Evolutionary conservation across 257 asterid species (phyloP).

Genomic region (Solanum pimpinellifolium): DNA sequence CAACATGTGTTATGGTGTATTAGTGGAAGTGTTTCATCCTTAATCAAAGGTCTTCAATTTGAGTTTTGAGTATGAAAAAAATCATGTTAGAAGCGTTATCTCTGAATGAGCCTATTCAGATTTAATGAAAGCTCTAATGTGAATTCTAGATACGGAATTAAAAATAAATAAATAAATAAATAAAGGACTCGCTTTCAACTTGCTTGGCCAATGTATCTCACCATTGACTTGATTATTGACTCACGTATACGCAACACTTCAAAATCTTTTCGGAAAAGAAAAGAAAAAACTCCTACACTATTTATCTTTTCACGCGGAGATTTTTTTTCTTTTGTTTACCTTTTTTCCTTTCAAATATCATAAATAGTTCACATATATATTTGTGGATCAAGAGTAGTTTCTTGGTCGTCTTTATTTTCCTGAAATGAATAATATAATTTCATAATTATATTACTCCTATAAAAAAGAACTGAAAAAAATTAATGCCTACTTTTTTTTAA

Average conservation of each 20-base stretch:
- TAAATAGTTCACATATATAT: neutral
- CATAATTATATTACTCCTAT: neutral
- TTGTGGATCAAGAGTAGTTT: neutral
- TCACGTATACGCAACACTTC: neutral
- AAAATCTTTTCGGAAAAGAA: neutral
- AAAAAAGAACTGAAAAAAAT: neutral
- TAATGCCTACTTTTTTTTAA: neutral
- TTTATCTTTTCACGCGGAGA: neutral
- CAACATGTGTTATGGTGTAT: no score
- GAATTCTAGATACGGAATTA: accelerated
- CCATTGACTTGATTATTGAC: neutral
- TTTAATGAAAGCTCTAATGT: no score
- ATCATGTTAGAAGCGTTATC: accelerated
- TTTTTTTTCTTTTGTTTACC: neutral
- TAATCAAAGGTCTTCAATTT: accelerated
- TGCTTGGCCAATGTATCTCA: neutral
- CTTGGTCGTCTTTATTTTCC: neutral
- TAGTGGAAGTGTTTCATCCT: no score
- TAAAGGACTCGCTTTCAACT: no score
- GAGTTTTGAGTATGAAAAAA: no score
- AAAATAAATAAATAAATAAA: no score
- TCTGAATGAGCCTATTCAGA: no score
- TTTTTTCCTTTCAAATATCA: neutral
- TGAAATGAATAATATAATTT: no score
- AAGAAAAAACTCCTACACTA: neutral